These are phyloP conservation scores for Leptoxyphium fumago DNA, from an alignment of 2,329 filamentous ascomycete genomes.

Conservation along the genomic window DNA sequence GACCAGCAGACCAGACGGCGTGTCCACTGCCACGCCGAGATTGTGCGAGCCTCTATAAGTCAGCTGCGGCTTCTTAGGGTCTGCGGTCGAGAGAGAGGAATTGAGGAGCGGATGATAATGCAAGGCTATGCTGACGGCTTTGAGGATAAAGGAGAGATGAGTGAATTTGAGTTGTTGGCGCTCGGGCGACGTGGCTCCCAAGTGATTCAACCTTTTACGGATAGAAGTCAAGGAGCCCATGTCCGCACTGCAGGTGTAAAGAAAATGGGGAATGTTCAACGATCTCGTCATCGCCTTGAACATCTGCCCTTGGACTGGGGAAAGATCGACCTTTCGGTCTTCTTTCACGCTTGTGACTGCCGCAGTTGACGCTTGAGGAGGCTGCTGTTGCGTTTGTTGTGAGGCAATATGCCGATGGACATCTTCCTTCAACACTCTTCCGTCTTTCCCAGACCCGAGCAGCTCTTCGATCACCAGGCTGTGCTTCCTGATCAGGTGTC, in stretches of 20 bases:
- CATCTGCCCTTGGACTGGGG: conserved; percentile 77
- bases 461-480: conserved; percentile 66
- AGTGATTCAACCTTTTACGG: conserved; percentile 54
- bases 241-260: conserved; percentile 83
- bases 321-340: conserved; percentile 57
- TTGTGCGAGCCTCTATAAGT: conserved; percentile 77
- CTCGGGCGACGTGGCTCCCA: conserved; percentile 15
- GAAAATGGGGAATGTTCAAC: conserved; percentile 81
- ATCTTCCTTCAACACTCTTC: conserved; percentile 84
- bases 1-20: conserved; percentile 72
- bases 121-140: conserved; percentile 78
- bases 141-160: conserved; percentile 88
- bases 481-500: conserved; percentile 70
- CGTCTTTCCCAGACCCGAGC: conserved; percentile 75
- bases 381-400: conserved; percentile 26
- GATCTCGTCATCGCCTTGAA: conserved; percentile 96
- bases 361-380: conserved; percentile 17
- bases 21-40: conserved; percentile 92
- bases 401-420: conserved; percentile 38
- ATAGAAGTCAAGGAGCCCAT: conserved; percentile 60
- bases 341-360: conserved; percentile 22
- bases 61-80: conserved; percentile 54
- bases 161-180: conserved; percentile 50
- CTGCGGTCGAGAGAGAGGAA: conserved; percentile 56
- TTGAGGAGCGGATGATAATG: conserved; percentile 77